Percentiles rank a stretch among this genome's conserved stretches.
phyloP scores from a whole-genome alignment of 805 yeast genomes.

The Yarrowia deformans region DNA sequence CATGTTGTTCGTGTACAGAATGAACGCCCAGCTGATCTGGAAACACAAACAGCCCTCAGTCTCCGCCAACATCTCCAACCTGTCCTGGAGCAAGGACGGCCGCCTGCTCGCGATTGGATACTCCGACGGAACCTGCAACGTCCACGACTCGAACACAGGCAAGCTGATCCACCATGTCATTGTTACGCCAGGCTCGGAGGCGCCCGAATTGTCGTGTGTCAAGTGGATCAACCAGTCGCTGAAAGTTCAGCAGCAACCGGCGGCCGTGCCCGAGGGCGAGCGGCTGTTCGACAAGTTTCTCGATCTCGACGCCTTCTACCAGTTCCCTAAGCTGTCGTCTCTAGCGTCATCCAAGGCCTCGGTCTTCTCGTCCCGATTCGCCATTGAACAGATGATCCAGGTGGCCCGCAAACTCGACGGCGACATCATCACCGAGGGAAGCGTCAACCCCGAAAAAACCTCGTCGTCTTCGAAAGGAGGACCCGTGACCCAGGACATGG shows the following conservation, averaged over 20 bases:
- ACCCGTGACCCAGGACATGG: slow-evolving; percentile 2
- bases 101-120: slow-evolving; percentile 56
- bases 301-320: slow-evolving; percentile 47
- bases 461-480: background rate
- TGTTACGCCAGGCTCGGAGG: background rate
- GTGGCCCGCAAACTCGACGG: slow-evolving; percentile 17
- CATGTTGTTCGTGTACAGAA: slow-evolving; percentile 59
- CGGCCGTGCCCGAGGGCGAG: slow-evolving; percentile 39
- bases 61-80: background rate
- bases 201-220: slow-evolving; percentile 47
- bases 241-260: slow-evolving; percentile 49
- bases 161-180: slow-evolving; percentile 48
- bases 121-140: slow-evolving; percentile 53
- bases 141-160: slow-evolving; percentile 59
- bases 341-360: slow-evolving; percentile 24
- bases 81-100: slow-evolving; percentile 54
- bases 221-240: slow-evolving; percentile 51
- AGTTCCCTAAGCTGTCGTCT: slow-evolving; percentile 31
- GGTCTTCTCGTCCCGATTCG: slow-evolving; percentile 25
- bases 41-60: slow-evolving; percentile 47
- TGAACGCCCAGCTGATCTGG: slow-evolving; percentile 63
- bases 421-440: slow-evolving; percentile 11
- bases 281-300: slow-evolving; percentile 47
- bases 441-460: background rate
- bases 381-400: slow-evolving; percentile 39